phyloP scores from a whole-genome alignment of 352 stramenopile species.

The Pythium vanterpoolii region DNA sequence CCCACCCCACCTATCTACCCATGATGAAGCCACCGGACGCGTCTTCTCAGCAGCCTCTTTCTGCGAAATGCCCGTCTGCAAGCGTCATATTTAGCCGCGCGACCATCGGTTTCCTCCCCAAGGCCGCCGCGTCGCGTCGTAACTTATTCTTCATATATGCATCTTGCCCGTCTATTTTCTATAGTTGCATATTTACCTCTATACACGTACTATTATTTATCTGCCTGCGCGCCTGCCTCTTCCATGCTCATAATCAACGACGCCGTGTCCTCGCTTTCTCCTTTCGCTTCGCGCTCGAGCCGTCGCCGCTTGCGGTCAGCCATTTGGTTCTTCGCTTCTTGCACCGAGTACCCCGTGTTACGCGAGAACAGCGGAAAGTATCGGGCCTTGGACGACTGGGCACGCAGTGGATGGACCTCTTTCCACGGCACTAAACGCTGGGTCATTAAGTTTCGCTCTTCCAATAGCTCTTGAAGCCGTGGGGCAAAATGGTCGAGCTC shows the following conservation, averaged over 20 bases:
- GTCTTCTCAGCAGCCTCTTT: not conserved
- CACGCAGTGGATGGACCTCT: slow-evolving; percentile 50
- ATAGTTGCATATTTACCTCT: not conserved
- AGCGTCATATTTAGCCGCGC: slow-evolving; percentile 2
- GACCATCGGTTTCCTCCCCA: not conserved
- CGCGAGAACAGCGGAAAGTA: slow-evolving; percentile 62
- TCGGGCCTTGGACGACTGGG: slow-evolving; percentile 50
- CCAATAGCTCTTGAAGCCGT: slow-evolving; percentile 73
- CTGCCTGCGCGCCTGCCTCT: slow-evolving; percentile 1
- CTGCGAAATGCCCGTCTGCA: not conserved
- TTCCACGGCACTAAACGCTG: slow-evolving; percentile 41
- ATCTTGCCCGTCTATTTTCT: not conserved
- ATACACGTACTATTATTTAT: slow-evolving; percentile 1
- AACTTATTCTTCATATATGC: not conserved
- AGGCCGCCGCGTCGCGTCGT: not conserved
- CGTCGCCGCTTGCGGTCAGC: slow-evolving; percentile 72
- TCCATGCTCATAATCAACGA: slow-evolving; percentile 11
- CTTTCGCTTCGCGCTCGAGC: slow-evolving; percentile 17
- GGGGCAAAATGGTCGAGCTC: slow-evolving; percentile 76
- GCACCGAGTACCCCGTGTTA: slow-evolving; percentile 73
- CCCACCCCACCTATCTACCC: too few species aligned
- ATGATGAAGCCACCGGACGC: not conserved
- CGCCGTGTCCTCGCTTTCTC: not conserved
- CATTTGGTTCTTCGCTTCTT: slow-evolving; percentile 75
- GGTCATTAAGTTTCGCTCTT: slow-evolving; percentile 48